Percentiles rank a stretch among this genome's conserved stretches.
Evolutionary conservation across 1,284 basidiomycete species (phyloP).

Genomic region (Spongiforma sp.): DNA sequence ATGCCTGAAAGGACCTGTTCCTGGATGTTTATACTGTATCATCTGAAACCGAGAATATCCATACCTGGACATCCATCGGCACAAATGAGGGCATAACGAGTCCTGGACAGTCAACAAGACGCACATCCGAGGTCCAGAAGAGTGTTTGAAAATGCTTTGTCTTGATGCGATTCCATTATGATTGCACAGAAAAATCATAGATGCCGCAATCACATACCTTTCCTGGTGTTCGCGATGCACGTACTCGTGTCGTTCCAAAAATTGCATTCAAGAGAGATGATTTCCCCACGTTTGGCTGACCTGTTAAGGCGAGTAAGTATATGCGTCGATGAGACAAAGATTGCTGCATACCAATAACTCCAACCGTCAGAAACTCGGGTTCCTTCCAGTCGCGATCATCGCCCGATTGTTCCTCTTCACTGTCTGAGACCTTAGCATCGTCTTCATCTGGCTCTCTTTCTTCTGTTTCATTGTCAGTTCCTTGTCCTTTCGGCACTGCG

Average conservation of each 20-base stretch:
- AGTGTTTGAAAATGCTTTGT: constrained; percentile 95
- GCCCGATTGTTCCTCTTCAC: constrained; percentile 19
- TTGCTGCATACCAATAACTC: constrained; percentile 68
- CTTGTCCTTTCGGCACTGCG: constrained; percentile 37
- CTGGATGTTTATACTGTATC: not conserved
- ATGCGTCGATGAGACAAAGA: constrained; percentile 8
- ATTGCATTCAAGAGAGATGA: constrained; percentile 90
- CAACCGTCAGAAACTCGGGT: constrained; percentile 76
- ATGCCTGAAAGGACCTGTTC: constrained; percentile 75
- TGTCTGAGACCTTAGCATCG: constrained; percentile 21
- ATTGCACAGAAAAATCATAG: not conserved
- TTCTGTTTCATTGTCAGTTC: not conserved
- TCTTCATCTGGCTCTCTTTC: constrained; percentile 27
- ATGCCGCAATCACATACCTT: constrained; percentile 56
- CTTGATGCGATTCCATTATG: constrained; percentile 42
- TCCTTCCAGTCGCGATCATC: constrained; percentile 40
- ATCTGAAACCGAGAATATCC: constrained; percentile 28
- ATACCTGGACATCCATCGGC: constrained; percentile 81
- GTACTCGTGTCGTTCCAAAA: constrained; percentile 82
- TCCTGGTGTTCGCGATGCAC: constrained; percentile 89
- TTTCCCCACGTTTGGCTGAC: constrained; percentile 95
- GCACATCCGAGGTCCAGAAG: constrained; percentile 83
- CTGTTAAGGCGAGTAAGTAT: constrained; percentile 42
- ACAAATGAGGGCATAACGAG: constrained; percentile 82
- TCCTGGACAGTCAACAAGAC: constrained; percentile 87